These are phyloP conservation scores for Candida verbasci DNA, from an alignment of 805 yeast species.

Conservation along the genomic window DNA sequence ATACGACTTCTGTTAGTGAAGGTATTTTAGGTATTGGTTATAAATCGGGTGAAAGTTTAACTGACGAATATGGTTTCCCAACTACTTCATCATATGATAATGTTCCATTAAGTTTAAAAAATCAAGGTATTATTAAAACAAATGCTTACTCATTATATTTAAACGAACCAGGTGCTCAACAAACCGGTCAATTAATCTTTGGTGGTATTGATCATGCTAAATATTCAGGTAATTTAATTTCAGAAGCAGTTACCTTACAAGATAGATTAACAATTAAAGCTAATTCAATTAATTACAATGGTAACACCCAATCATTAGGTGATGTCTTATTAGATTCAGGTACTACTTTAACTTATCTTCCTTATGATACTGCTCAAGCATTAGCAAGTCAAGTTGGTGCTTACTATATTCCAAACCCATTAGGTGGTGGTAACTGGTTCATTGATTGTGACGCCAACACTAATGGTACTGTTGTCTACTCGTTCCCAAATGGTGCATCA, in stretches of 20 bases:
- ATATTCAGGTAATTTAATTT: conserved; percentile 18
- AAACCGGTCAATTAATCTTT: conserved; percentile 23
- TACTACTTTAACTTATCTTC: conserved; percentile 38
- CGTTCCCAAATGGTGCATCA: conserved; percentile 9
- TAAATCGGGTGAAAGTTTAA: conserved; percentile 57
- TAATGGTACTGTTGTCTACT: neutral
- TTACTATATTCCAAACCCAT: neutral
- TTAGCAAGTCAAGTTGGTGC: conserved; percentile 2
- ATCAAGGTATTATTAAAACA: conserved; percentile 29
- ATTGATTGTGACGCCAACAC: conserved; percentile 5
- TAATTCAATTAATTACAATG: conserved; percentile 26
- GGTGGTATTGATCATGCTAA: conserved; percentile 32
- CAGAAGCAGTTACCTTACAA: neutral
- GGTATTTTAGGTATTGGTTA: conserved; percentile 79
- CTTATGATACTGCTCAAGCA: conserved; percentile 19
- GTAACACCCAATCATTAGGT: conserved; percentile 12
- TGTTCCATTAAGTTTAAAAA: conserved; percentile 29
- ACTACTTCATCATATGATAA: conserved; percentile 18
- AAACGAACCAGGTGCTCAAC: conserved; percentile 15
- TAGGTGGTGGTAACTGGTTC: neutral
- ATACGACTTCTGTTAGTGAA: conserved; percentile 48
- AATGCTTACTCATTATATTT: conserved; percentile 36
- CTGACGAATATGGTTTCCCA: conserved; percentile 16
- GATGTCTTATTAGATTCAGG: conserved; percentile 34
- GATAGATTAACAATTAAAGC: conserved; percentile 41